Percentiles rank a stretch among this genome's conserved stretches.
Evolutionary conservation across 768 basidiomycete genomes (phyloP).

Genomic region (Lentinula sp.): DNA sequence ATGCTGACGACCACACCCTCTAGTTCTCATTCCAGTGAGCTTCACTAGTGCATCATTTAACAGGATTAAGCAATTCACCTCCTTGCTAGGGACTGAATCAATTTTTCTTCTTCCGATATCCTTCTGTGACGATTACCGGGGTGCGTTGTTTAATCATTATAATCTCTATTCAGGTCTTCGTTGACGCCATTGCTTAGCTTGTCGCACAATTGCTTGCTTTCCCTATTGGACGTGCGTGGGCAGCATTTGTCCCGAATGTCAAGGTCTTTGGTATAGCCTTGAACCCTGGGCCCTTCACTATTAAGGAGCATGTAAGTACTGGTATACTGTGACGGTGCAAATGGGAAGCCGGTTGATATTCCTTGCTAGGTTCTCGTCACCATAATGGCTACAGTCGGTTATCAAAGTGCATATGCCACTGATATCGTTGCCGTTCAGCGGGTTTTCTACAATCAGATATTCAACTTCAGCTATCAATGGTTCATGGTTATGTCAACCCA

Average conservation of each 20-base stretch:
- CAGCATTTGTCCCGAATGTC: slow-evolving; percentile 43
- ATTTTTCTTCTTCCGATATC: slow-evolving; percentile 50
- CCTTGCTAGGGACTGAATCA: slow-evolving; percentile 35
- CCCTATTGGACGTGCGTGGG: slow-evolving; percentile 59
- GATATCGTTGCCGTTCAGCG: slow-evolving; percentile 75
- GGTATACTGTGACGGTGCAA: slow-evolving; percentile 3
- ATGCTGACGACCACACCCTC: background rate
- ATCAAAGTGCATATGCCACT: slow-evolving; percentile 61
- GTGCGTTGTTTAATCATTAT: background rate
- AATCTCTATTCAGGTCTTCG: background rate
- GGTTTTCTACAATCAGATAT: slow-evolving; percentile 63
- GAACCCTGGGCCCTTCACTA: slow-evolving; percentile 67
- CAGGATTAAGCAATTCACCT: background rate
- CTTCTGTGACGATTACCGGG: slow-evolving; percentile 8
- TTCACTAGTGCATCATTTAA: background rate
- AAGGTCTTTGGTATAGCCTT: slow-evolving; percentile 44
- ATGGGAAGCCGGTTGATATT: slow-evolving; percentile 11
- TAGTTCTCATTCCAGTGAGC: slow-evolving; percentile 28
- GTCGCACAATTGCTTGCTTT: slow-evolving; percentile 68
- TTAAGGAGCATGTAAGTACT: slow-evolving; percentile 63
- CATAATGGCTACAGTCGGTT: slow-evolving; percentile 38
- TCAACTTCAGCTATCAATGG: slow-evolving; percentile 65
- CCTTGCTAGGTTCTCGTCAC: slow-evolving; percentile 43
- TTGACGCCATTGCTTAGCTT: slow-evolving; percentile 25
- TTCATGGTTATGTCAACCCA: slow-evolving; percentile 72